Evolutionary conservation across 805 yeast genomes (phyloP).

Genomic region (Spathaspora arborariae): DNA sequence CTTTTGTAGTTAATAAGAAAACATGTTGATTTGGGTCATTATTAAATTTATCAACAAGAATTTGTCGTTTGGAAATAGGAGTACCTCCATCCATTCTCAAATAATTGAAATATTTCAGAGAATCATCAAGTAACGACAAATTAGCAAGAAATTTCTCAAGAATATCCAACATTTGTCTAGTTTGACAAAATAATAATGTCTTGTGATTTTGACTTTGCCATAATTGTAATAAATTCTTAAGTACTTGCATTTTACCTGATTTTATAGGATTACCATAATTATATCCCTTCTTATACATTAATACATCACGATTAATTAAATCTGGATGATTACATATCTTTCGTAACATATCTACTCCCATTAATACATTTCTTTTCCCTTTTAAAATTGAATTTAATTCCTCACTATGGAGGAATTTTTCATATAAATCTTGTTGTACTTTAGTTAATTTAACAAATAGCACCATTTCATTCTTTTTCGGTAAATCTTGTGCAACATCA

Average conservation of each 20-base stretch:
- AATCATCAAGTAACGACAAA: constrained; percentile 8
- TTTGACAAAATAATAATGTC: constrained; percentile 84
- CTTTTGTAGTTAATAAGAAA: constrained; percentile 86
- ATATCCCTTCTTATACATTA: constrained; percentile 28
- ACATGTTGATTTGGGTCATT: constrained; percentile 52
- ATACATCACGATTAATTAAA: constrained; percentile 48
- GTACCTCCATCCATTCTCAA: constrained; percentile 95
- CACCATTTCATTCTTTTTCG: constrained; percentile 91
- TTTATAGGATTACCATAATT: constrained; percentile 54
- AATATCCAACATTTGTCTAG: constrained; percentile 90
- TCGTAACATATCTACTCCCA: constrained; percentile 85
- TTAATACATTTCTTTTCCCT: constrained; percentile 78
- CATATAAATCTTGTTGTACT: constrained; percentile 69
- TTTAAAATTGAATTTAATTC: constrained; percentile 68
- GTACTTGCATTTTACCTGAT: constrained; percentile 91
- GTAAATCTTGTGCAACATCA: constrained; percentile 93
- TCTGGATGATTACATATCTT: constrained; percentile 98
- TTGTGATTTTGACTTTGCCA: constrained; percentile 81
- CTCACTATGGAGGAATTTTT: constrained; percentile 68
- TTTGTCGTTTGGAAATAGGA: constrained; percentile 70
- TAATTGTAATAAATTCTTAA: constrained; percentile 63
- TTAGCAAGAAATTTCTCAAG: constrained; percentile 60
- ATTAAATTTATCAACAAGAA: constrained; percentile 78
- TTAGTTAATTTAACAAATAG: constrained; percentile 83
- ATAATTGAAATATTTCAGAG: constrained; percentile 36